Percentiles rank a stretch among this genome's conserved stretches.
Evolutionary conservation across 306 rosid species (phyloP).

Genomic region (Malus sieversii): DNA sequence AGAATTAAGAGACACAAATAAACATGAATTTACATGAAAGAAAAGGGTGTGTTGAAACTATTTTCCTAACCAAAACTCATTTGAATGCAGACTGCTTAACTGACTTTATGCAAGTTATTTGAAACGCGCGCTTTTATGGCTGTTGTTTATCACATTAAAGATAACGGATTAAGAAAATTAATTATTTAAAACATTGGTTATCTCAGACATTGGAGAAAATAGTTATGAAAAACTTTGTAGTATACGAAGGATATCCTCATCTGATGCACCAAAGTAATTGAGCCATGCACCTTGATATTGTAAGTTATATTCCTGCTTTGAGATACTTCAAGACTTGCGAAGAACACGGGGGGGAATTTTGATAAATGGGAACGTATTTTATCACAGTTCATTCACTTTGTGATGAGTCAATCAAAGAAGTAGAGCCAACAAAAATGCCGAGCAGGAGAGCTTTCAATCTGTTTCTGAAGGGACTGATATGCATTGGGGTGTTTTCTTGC

Average conservation of each 20-base stretch:
- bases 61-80: not conserved
- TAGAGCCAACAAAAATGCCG: constrained; percentile 16
- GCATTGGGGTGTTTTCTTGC: constrained; percentile 6
- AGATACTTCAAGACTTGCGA: not conserved
- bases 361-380: not conserved
- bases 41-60: not conserved
- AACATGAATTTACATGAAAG: too few species aligned
- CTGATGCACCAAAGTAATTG: constrained; percentile 7
- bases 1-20: not conserved
- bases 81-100: not conserved
- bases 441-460: constrained; percentile 3
- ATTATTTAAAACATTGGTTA: constrained; percentile 17
- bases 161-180: constrained; percentile 7
- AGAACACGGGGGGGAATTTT: not conserved
- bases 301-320: not conserved
- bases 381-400: not conserved
- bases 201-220: constrained; percentile 1
- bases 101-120: not conserved
- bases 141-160: constrained; percentile 14
- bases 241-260: constrained; percentile 29
- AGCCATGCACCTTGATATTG: not conserved
- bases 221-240: constrained; percentile 8
- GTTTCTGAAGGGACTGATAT: constrained; percentile 19
- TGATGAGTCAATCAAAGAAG: constrained; percentile 10
- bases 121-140: not conserved